Evolutionary conservation across 2,329 filamentous ascomycete genomes (phyloP).

Genomic region (Bimuria novae-zelandiae): DNA sequence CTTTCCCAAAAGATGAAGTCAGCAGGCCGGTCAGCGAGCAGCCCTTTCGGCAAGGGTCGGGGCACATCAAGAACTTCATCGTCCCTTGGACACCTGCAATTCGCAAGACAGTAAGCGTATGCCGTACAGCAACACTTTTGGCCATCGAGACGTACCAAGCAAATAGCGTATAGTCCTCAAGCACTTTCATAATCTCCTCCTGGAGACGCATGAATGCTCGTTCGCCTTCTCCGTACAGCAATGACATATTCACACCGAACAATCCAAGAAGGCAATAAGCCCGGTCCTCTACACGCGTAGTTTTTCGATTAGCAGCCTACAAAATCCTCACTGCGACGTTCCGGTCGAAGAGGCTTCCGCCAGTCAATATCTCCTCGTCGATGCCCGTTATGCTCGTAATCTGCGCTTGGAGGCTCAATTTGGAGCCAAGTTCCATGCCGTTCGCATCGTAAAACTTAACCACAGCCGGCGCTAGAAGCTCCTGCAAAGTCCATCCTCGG

Average conservation of each 20-base stretch:
- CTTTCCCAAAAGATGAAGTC: neutral
- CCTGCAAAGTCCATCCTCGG: conserved; percentile 22
- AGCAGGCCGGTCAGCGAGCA: conserved; percentile 9
- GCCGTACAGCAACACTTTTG: no score
- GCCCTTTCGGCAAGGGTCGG: neutral
- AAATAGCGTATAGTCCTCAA: conserved; percentile 20
- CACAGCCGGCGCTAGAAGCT: conserved; percentile 16
- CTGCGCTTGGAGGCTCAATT: neutral
- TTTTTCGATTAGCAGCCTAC: conserved; percentile 18
- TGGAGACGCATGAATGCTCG: conserved; percentile 27
- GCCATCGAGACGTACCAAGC: conserved; percentile 10
- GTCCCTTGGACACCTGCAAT: neutral
- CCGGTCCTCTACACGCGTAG: conserved; percentile 29
- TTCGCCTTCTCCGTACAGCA: conserved; percentile 38
- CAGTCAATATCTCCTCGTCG: conserved; percentile 5
- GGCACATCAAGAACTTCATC: no score
- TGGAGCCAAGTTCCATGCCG: conserved; percentile 18
- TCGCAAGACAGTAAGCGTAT: neutral
- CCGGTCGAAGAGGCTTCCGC: neutral
- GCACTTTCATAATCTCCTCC: conserved; percentile 24
- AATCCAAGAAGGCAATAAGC: conserved; percentile 40
- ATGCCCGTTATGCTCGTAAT: conserved; percentile 11
- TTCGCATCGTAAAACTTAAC: conserved; percentile 16
- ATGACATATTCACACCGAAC: conserved; percentile 35
- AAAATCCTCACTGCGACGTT: conserved; percentile 22